Conservation (phyloP, 2,329 filamentous ascomycete species). For the Clathrospora elynae region DNA sequence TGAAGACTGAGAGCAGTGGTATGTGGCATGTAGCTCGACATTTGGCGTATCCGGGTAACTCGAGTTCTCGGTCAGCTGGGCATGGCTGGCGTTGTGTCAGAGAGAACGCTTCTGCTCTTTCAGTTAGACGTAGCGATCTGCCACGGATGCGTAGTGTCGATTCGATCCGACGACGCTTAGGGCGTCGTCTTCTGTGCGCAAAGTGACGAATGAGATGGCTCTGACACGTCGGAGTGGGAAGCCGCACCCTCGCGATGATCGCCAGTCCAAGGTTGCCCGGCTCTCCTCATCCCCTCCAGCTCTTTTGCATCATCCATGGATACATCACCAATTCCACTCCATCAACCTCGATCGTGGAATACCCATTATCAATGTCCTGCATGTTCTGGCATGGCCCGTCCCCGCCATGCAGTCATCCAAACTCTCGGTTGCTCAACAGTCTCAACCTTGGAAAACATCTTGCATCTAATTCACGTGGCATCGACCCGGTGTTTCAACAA, state of each 20-base stretch:
- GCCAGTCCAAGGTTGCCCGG: conserved; percentile 12
- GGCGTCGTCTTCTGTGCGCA: neutral
- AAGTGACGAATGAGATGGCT: conserved; percentile 4
- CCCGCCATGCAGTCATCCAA: no score
- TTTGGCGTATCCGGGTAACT: conserved; percentile 11
- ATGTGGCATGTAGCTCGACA: conserved; percentile 8
- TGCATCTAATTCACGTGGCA: no score
- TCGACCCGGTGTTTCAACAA: neutral
- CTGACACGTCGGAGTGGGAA: conserved; percentile 7
- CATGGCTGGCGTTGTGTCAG: neutral
- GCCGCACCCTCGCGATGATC: conserved; percentile 10
- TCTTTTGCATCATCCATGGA: conserved; percentile 8
- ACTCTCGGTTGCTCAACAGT: no score
- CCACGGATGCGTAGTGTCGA: conserved; percentile 5
- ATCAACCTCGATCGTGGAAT: conserved; percentile 1
- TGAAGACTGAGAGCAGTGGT: no score
- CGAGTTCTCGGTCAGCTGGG: conserved; percentile 10
- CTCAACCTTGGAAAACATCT: no score
- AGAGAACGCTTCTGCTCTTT: conserved; percentile 1
- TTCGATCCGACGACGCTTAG: conserved; percentile 7
- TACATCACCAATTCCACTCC: conserved; percentile 12
- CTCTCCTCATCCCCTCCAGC: conserved; percentile 16
- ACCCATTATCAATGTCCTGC: neutral
- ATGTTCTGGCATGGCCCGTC: conserved; percentile 4
- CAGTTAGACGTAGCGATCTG: conserved; percentile 2